These are phyloP conservation scores for Calamus simplicifolius DNA, from an alignment of 176 grass and related monocot species.

Conservation along the genomic window DNA sequence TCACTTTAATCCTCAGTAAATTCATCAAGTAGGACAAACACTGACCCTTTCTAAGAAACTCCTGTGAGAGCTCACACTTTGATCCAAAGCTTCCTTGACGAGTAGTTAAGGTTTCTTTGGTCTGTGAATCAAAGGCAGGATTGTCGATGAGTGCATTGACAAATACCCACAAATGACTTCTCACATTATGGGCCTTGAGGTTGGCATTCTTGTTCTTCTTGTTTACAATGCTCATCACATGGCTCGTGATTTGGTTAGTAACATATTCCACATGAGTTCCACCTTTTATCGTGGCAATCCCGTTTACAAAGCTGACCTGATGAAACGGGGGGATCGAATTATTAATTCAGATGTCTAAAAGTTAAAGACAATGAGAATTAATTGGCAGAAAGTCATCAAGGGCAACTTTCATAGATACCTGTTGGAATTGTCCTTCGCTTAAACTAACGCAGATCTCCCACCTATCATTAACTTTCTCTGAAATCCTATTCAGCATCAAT, in stretches of 20 bases:
- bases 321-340: neutral
- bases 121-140: conserved; percentile 94
- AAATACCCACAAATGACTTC: conserved; percentile 83
- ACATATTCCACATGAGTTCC: conserved; percentile 86
- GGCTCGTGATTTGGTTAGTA: conserved; percentile 60
- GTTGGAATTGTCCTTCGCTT: conserved; percentile 96
- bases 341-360: neutral
- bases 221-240: conserved; percentile 54
- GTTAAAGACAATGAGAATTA: neutral
- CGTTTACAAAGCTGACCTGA: conserved; percentile 93
- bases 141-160: conserved; percentile 88
- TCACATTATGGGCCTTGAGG: conserved; percentile 65
- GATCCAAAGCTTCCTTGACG: conserved; percentile 78
- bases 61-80: conserved; percentile 49
- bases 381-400: neutral
- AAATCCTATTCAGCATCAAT: conserved; percentile 21
- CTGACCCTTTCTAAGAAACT: conserved; percentile 69
- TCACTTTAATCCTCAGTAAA: too few relatives aligned
- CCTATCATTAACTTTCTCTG: conserved; percentile 55
- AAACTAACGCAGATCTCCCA: conserved; percentile 75
- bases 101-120: conserved; percentile 92
- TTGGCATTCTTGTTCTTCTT: conserved; percentile 96
- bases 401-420: conserved; percentile 24
- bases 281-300: conserved; percentile 78
- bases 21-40: neutral